Base-by-base conservation (phyloP, 2,329 filamentous ascomycete genomes). In the Coniochaeta ligniaria region DNA sequence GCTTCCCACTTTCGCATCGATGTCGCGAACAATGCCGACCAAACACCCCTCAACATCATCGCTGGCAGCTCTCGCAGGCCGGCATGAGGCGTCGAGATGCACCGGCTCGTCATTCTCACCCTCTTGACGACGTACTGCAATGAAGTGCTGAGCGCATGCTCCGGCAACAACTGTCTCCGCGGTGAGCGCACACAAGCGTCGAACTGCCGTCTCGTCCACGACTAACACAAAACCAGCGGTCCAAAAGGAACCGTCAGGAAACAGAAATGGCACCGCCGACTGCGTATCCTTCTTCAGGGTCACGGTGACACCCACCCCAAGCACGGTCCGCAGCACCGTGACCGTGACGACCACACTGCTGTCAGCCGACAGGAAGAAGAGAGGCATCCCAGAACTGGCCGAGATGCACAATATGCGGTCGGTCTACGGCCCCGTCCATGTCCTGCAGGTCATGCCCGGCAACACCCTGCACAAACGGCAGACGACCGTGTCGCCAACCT, bases 261-360 rank as follows among this genome's bases (percentile, higher is more conserved):
- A n/a, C 43, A 12, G 47, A 31, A 61, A 63, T 57, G 62, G 62
- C 50, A 63, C 62, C 16, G 58, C 60, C 6, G 62, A 63, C 52
- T 63, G 62, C 36, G n/a, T 61, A 1, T 61, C 62, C 14, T 61
- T 60, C 58, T 57, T 63, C 33, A 47, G 35, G 3, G 59, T 57
- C 50, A 62, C 61, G 31, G 58, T 59, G 54, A 60, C 61, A 6
- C 61, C 61, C 6, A 43, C 59, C 16, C 60, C 61, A 9, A 36
- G 50, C 45, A 43, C 26, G 31, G 26, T 20, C 35, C 56, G 31
- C 9, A 59, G 52, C 12, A 60, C 58, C 28, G 26, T 43, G 24
- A 60, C 59, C 41, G 24, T 58, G n/a, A 63, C 61, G 8, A 45
- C 52, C 8, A 58, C 59, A 14, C 43, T 56, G 16, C 54, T 38